Evolutionary conservation across 768 basidiomycete species (phyloP).

Genomic region (Lentinula aciculospora): DNA sequence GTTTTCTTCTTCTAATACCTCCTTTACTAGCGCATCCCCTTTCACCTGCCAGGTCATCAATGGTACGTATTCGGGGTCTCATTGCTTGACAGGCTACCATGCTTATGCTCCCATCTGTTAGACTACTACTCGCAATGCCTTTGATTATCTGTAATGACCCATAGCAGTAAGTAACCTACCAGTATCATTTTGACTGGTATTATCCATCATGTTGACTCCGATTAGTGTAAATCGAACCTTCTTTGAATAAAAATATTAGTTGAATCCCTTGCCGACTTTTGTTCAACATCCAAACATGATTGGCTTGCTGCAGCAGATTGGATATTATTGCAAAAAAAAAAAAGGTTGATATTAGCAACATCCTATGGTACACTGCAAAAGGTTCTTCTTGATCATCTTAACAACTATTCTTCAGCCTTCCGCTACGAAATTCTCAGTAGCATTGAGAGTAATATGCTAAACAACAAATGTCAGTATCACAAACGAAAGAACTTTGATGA

Average conservation of each 20-base stretch:
- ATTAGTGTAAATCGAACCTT: no score
- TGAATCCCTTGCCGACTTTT: no score
- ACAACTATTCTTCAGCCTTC: no score
- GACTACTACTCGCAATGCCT: constrained; percentile 5
- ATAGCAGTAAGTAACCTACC: background rate
- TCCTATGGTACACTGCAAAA: no score
- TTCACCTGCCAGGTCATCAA: constrained; percentile 4
- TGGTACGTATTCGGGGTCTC: background rate
- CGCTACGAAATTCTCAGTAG: constrained; percentile 15
- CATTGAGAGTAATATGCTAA: constrained; percentile 34
- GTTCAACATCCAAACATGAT: no score
- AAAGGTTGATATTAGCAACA: no score
- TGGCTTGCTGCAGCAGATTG: no score
- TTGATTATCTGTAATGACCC: background rate
- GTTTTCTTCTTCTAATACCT: background rate
- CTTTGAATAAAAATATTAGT: no score
- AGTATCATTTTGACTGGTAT: background rate
- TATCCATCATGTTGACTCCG: no score
- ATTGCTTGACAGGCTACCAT: no score
- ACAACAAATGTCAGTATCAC: background rate
- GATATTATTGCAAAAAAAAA: no score
- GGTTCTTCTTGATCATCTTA: background rate
- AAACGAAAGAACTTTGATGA: background rate
- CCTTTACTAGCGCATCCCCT: background rate
- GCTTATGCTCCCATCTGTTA: background rate